Percentiles rank a stretch among this genome's conserved stretches.
These are phyloP conservation scores for Vaccinium vitisidaea DNA, from an alignment of 148 eudicot genomes.

Conservation along the genomic window DNA sequence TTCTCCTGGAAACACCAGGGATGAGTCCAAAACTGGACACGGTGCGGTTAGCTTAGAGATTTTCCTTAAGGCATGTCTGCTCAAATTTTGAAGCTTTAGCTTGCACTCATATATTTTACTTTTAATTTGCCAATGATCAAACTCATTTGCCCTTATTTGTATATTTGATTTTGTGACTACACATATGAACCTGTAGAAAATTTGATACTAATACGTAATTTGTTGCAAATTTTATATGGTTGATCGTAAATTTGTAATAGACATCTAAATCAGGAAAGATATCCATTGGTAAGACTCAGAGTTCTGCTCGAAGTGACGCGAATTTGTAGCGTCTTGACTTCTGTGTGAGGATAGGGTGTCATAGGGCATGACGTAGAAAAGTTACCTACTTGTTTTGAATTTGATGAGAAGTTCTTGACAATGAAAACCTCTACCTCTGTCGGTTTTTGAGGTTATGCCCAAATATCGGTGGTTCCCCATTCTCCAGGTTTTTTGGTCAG, in stretches of 20 bases:
- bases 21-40: neutral
- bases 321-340: neutral
- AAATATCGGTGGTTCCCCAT: neutral
- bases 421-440: neutral
- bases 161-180: neutral
- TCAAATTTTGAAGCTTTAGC: neutral
- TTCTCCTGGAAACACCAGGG: neutral
- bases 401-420: neutral
- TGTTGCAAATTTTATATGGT: neutral
- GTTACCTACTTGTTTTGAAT: neutral
- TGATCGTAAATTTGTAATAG: neutral
- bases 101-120: neutral
- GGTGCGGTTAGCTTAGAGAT: neutral
- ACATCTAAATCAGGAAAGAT: neutral
- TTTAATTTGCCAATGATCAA: neutral
- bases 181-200: neutral
- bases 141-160: neutral
- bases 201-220: neutral
- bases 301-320: neutral
- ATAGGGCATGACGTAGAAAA: neutral
- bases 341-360: neutral
- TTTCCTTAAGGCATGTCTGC: neutral
- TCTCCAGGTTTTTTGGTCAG: neutral
- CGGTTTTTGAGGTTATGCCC: neutral
- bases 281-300: slow-evolving; percentile 4